Base-by-base conservation (phyloP, 2,329 filamentous ascomycete species). In the Leptoxyphium fumago region DNA sequence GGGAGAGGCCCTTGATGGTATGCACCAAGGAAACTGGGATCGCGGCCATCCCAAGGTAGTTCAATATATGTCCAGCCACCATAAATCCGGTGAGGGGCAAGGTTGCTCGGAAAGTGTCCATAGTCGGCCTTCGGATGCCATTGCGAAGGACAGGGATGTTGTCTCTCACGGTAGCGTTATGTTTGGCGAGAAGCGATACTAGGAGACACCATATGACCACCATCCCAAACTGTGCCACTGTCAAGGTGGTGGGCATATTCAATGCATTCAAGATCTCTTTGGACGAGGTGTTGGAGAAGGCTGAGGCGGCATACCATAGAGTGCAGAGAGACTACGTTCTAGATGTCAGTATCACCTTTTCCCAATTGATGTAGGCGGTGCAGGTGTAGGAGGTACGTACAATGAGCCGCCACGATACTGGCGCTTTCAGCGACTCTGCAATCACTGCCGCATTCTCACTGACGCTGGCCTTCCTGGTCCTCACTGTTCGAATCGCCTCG, bases 1-100 rank as follows among this genome's bases (percentile, higher is more conserved):
- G 91, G 2, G 89, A 96, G 21, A 98, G 77, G 7, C 91, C 91
- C 67, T 98, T 98, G 66, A 98, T 96, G 1, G 91, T 98, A 64
- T 98, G 91, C 2, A 98, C 91, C 30, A 98, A 74, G 6, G 91
- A 96, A 1, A 98, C 91, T 0, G 91, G 89, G 44, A 98, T 96
- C 61, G 87, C 84, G 42, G 86, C 82, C 29, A 89, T 98, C 26
- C 91, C 89, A 51, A 87, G 91, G 5, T 89, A 94, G 62, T 85
- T 94, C 39, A 96, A 71, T 36, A 98, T 82, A 64, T 98, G 91
- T 5, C 91, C 91, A 30, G 82, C 82, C 42, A 98, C 84, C 63
- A 95, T 88, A 63, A 98, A 98, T 26, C 82, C 74, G 1, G 91
- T 89, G 29, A 98, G 71, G 14, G 91, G 91, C n/a, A 96, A 70